Conservation (phyloP, 805 yeast species). For the Candida coleopterorum region DNA sequence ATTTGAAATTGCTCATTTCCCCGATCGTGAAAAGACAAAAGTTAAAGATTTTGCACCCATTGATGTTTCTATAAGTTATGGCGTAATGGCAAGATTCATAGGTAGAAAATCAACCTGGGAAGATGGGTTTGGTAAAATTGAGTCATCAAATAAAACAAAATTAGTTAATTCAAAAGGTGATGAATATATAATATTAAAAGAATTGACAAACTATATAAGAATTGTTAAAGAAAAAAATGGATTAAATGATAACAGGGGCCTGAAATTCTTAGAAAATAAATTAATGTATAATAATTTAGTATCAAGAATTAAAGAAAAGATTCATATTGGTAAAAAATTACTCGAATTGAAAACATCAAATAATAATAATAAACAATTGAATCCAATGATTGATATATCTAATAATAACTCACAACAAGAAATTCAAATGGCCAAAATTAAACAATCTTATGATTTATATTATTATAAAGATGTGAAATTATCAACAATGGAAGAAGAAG, state of each 20-base stretch:
- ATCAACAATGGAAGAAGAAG: neutral
- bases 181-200: conserved; percentile 36
- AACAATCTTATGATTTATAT: conserved; percentile 17
- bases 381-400: conserved; percentile 10
- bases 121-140: conserved; percentile 13
- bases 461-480: conserved; percentile 9
- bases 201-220: conserved; percentile 20
- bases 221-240: conserved; percentile 19
- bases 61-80: conserved; percentile 26
- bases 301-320: conserved; percentile 22
- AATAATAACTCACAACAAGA: conserved; percentile 11
- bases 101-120: conserved; percentile 33
- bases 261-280: conserved; percentile 16
- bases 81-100: conserved; percentile 32
- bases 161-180: conserved; percentile 33
- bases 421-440: conserved; percentile 15
- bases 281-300: conserved; percentile 21
- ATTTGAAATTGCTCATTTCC: conserved; percentile 12
- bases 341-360: conserved; percentile 10
- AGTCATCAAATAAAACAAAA: conserved; percentile 15
- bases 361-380: too few relatives aligned
- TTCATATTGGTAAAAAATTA: conserved; percentile 21
- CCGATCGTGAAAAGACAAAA: conserved; percentile 5
- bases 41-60: conserved; percentile 26
- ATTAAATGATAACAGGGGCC: conserved; percentile 13